Evolutionary conservation across 129 eudicot genomes (phyloP), one percentile per base, ranked within the genome.

Genomic region (Daucus carota): DNA sequence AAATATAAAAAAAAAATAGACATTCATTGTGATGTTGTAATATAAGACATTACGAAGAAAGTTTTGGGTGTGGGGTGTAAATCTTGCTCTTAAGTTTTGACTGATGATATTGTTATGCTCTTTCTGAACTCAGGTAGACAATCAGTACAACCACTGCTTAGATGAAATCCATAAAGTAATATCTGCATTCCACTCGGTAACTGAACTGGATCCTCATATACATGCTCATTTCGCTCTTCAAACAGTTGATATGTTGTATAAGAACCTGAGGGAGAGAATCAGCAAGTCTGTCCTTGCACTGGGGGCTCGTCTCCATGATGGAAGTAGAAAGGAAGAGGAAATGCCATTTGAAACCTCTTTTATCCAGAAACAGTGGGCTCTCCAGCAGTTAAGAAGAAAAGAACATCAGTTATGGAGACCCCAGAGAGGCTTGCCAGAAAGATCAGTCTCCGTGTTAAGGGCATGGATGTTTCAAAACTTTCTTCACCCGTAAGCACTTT

Each of bases 381-480:
- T 94, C 57, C 97, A 91, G 82, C 97, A 94, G 79, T 81, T 91
- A 52, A 84, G 70, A 80, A 85, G 88, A 82, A 87, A 89, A 81
- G 99, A 94, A 52, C 96, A 89, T 62, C 94, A 89, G 62, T 34
- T 91, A 26, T 94, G 97, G 96, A 87, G 96, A 78, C 98, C 98
- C 14, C 98, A 94, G 69, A 84, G 98, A 91, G 98, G 98, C 72
- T 80, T 94, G 80, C 98, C 98, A 0, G 98, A 94, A 80, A 89
- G 86, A 84, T 89, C 98, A 10, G 98, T 94, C 69, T 89, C 97
- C 9, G 93, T 94, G 72, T 80, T 94, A 69, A 89, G 98, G 36
- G 93, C 97, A 36, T 94, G 98, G 98, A 94, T 94, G 98, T 94
- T 94, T 77, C 97, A 94, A 74, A 94, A 94, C 81, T 94, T 94